These are phyloP conservation scores for Pleurotus tuoliensis DNA, from an alignment of 768 basidiomycete species.

Conservation along the genomic window DNA sequence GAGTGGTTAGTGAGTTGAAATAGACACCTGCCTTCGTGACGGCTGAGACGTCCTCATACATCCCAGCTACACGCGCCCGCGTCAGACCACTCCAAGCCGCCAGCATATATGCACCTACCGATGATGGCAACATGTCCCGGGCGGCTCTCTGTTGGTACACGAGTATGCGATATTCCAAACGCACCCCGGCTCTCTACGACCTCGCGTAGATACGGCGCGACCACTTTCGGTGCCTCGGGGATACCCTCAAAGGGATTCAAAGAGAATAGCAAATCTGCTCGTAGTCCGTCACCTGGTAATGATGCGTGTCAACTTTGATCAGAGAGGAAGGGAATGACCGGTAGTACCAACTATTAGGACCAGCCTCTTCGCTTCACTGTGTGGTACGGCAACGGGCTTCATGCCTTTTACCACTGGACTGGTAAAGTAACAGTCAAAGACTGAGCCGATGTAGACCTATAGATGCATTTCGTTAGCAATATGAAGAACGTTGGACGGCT, in stretches of 20 bases:
- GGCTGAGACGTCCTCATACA: constrained; percentile 89
- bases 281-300: constrained; percentile 68
- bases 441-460: constrained; percentile 22
- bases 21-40: constrained; percentile 64
- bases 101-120: constrained; percentile 33
- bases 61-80: constrained; percentile 47
- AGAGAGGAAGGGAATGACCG: neutral
- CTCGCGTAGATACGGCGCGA: constrained; percentile 72
- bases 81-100: neutral
- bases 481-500: constrained; percentile 30
- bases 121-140: constrained; percentile 90
- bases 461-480: neutral
- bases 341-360: constrained; percentile 72
- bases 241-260: constrained; percentile 56
- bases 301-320: neutral
- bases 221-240: constrained; percentile 47
- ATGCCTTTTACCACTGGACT: constrained; percentile 81
- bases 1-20: neutral
- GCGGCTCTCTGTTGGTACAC: constrained; percentile 83
- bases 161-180: constrained; percentile 82
- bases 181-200: constrained; percentile 66
- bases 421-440: constrained; percentile 86
- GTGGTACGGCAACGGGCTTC: constrained; percentile 44
- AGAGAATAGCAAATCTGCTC: constrained; percentile 76
- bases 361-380: constrained; percentile 61